Evolutionary conservation across 2,329 filamentous ascomycete genomes (phyloP).

Genomic region (Xylaria hypoxylon): DNA sequence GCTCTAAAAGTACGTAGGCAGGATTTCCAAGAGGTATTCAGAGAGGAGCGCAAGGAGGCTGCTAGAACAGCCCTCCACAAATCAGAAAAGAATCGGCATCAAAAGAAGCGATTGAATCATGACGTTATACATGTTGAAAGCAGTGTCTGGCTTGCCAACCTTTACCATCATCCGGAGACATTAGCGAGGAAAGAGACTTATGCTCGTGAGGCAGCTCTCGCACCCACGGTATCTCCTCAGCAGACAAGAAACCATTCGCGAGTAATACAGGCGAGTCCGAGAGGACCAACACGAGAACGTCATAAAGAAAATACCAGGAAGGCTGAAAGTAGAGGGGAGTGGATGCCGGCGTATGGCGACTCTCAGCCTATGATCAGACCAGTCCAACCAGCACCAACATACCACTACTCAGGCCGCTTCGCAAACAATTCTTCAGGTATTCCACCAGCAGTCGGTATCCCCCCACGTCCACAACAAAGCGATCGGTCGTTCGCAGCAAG

Average conservation of each 20-base stretch:
- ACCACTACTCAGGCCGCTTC: conserved; percentile 19
- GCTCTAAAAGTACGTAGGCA: conserved; percentile 39
- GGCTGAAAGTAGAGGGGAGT: neutral
- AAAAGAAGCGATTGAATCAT: conserved; percentile 19
- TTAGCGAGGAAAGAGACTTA: conserved; percentile 37
- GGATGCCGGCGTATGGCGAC: conserved; percentile 20
- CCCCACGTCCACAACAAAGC: conserved; percentile 11
- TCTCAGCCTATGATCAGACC: conserved; percentile 30
- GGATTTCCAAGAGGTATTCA: conserved; percentile 33
- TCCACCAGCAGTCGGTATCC: conserved; percentile 29
- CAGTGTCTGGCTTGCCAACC: conserved; percentile 42
- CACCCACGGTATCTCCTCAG: conserved; percentile 36
- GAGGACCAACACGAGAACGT: conserved; percentile 8
- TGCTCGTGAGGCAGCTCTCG: conserved; percentile 31
- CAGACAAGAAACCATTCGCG: neutral
- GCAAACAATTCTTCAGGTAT: conserved; percentile 1
- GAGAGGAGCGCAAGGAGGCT: conserved; percentile 29
- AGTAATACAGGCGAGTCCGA: neutral
- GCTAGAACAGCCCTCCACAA: conserved; percentile 23
- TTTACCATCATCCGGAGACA: conserved; percentile 42
- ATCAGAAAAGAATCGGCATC: conserved; percentile 14
- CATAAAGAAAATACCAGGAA: conserved; percentile 1
- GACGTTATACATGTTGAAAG: conserved; percentile 22
- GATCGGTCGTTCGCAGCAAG: neutral
- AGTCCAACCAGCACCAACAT: conserved; percentile 23